phyloP scores from a whole-genome alignment of 441 rosid species.

The Lepidium campestre region DNA sequence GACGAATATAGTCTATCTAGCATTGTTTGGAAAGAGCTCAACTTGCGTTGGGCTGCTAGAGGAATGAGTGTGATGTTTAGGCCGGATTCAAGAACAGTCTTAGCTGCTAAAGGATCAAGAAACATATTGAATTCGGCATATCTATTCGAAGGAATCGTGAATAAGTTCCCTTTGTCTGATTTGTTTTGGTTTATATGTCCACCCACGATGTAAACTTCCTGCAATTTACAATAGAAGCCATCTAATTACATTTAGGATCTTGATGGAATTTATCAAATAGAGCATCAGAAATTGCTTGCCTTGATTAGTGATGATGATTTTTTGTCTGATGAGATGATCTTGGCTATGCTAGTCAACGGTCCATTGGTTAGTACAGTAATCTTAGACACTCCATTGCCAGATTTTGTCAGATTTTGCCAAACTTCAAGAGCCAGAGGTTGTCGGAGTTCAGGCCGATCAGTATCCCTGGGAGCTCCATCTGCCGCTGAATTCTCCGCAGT shows the following conservation, averaged over 20 bases:
- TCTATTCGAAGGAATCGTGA: conserved; percentile 40
- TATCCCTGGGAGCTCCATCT: conserved; percentile 63
- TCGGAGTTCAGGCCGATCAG: conserved; percentile 63
- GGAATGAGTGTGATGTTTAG: conserved; percentile 70
- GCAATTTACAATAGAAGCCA: conserved; percentile 15
- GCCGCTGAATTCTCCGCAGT: conserved; percentile 64
- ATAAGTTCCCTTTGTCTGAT: conserved; percentile 53
- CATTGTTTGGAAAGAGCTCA: conserved; percentile 39
- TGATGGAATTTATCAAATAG: neutral
- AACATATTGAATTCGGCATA: conserved; percentile 76
- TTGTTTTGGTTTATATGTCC: conserved; percentile 50
- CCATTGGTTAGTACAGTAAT: conserved; percentile 71
- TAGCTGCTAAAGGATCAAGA: conserved; percentile 80
- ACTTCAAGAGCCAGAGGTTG: conserved; percentile 74
- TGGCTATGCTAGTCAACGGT: conserved; percentile 79
- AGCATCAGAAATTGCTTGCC: conserved; percentile 32
- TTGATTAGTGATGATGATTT: conserved; percentile 43
- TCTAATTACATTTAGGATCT: neutral
- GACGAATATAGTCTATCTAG: conserved; percentile 24
- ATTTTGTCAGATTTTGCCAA: conserved; percentile 45
- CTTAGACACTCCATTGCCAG: conserved; percentile 40
- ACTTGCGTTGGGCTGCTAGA: conserved; percentile 45
- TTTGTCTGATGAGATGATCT: conserved; percentile 37
- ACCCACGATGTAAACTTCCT: conserved; percentile 71
- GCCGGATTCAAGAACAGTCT: conserved; percentile 55